Conservation (phyloP, 2,329 filamentous ascomycete genomes). For the Microdochium trichocladiopsis region DNA sequence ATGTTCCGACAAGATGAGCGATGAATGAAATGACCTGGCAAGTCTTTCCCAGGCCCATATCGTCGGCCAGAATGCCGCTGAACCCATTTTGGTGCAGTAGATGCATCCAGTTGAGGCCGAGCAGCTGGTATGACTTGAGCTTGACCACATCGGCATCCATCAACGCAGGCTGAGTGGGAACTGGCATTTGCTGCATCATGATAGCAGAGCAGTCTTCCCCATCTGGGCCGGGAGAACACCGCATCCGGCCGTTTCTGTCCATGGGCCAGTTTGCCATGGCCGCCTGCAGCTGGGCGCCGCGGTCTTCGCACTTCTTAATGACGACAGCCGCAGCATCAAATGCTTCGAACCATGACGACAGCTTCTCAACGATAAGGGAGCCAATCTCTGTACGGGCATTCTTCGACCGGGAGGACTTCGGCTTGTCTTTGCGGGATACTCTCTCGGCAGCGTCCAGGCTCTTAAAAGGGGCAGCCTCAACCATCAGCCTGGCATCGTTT, state of each 20-base stretch:
- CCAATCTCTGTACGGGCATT: constrained; percentile 16
- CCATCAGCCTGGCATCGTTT: constrained; percentile 60
- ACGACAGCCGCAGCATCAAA: constrained; percentile 34
- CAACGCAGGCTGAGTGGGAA: constrained; percentile 59
- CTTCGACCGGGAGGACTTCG: constrained; percentile 25
- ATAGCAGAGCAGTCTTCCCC: background rate
- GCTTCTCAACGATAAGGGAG: constrained; percentile 25
- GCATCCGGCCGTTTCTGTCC: constrained; percentile 17
- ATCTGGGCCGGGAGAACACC: background rate
- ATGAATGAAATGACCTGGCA: constrained; percentile 93
- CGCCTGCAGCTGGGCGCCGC: constrained; percentile 24
- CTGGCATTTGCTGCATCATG: constrained; percentile 33
- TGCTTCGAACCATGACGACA: constrained; percentile 37
- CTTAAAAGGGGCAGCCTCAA: constrained; percentile 33
- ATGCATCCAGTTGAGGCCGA: constrained; percentile 91
- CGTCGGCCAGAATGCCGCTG: constrained; percentile 89
- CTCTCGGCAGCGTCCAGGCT: constrained; percentile 56
- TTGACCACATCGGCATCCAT: constrained; percentile 65
- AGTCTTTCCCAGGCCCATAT: constrained; percentile 96
- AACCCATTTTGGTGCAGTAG: constrained; percentile 73
- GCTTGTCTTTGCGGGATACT: constrained; percentile 39
- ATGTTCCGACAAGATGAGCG: constrained; percentile 69
- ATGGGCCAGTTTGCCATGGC: constrained; percentile 19
- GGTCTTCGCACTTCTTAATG: constrained; percentile 35
- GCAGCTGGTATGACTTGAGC: constrained; percentile 90